Percentiles rank a stretch among this genome's conserved stretches.
Conservation (phyloP, 2,329 filamentous ascomycete genomes). For the Corinectria fuckeliana region DNA sequence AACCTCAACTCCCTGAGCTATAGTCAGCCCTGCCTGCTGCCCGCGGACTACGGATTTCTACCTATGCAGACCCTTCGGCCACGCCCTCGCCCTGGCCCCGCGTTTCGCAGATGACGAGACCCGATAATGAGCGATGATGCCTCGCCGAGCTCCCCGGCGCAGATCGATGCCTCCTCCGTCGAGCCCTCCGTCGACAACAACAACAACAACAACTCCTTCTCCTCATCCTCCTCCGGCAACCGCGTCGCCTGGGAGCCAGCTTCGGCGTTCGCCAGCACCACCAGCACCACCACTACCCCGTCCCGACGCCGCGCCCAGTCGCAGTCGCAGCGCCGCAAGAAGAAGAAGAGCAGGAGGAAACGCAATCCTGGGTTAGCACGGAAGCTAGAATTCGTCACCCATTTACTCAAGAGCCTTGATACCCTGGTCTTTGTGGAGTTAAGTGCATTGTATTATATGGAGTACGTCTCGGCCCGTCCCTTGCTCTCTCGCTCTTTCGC, state of each 20-base stretch:
- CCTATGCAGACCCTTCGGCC: constrained; percentile 10
- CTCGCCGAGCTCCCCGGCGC: constrained; percentile 50
- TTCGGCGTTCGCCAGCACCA: constrained; percentile 18
- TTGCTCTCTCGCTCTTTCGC: constrained; percentile 2
- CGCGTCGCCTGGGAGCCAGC: constrained; percentile 28
- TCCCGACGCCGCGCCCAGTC: constrained; percentile 19
- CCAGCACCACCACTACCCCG: constrained; percentile 12
- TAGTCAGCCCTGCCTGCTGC: constrained; percentile 42
- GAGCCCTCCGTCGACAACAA: constrained; percentile 43
- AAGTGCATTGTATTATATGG: constrained; percentile 72
- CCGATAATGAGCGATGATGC: constrained; percentile 61
- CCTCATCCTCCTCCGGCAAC: constrained; percentile 23
- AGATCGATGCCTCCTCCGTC: constrained; percentile 31
- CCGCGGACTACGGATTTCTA: too few relatives aligned
- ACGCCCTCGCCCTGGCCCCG: constrained; percentile 22
- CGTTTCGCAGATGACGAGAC: constrained; percentile 45
- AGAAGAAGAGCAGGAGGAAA: constrained; percentile 46
- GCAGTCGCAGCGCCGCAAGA: constrained; percentile 43
- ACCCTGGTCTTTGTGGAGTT: constrained; percentile 69
- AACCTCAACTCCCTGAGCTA: constrained; percentile 35
- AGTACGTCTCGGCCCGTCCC: constrained; percentile 54
- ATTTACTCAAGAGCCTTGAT: constrained; percentile 67
- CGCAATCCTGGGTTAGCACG: constrained; percentile 55
- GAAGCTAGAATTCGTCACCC: constrained; percentile 66
- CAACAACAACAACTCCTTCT: too few relatives aligned